These are phyloP conservation scores for Dacryopinax spathularia DNA, from an alignment of 768 basidiomycete genomes.

Conservation along the genomic window DNA sequence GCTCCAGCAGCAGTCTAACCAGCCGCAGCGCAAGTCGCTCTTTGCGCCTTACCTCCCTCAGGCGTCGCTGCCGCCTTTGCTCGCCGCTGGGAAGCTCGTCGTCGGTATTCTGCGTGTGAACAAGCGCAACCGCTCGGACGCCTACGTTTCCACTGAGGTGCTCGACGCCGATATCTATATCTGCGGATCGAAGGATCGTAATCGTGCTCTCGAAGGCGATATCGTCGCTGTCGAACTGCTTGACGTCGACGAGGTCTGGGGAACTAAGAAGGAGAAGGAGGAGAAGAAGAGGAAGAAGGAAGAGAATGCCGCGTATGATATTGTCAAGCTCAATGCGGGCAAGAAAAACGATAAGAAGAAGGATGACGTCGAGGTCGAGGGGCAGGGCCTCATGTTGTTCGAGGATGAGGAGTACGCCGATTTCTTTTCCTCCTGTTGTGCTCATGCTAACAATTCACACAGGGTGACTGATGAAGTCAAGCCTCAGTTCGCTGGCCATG, in stretches of 20 bases:
- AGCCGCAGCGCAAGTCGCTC: slow-evolving; percentile 92
- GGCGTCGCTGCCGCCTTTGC: slow-evolving; percentile 87
- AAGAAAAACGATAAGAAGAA: slow-evolving; percentile 99
- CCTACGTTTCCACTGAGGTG: slow-evolving; percentile 96
- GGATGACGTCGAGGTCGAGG: slow-evolving; percentile 98
- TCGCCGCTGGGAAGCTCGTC: slow-evolving; percentile 93
- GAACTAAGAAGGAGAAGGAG: slow-evolving; percentile 99
- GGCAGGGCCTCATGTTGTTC: slow-evolving; percentile 89
- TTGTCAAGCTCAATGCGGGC: slow-evolving; percentile 47
- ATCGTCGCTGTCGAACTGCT: slow-evolving; percentile 95
- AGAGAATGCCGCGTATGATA: slow-evolving; percentile 90
- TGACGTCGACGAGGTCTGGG: slow-evolving; percentile 96
- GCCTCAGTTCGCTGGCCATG: slow-evolving; percentile 96
- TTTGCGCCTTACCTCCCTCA: slow-evolving; percentile 98
- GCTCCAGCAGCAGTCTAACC: slow-evolving; percentile 78
- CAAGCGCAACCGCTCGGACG: slow-evolving; percentile 95
- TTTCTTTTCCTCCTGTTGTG: slow-evolving; percentile 1
- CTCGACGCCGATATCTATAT: slow-evolving; percentile 98
- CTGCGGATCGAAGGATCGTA: slow-evolving; percentile 96
- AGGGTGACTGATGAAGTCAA: slow-evolving; percentile 96
- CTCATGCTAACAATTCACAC: slow-evolving; percentile 11
- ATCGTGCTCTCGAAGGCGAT: slow-evolving; percentile 94
- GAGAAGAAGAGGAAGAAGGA: slow-evolving; percentile 99
- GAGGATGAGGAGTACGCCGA: slow-evolving; percentile 82
- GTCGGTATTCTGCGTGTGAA: slow-evolving; percentile 95